These are phyloP conservation scores for Diplodia corticola DNA, from an alignment of 2,329 filamentous ascomycete species.

Conservation along the genomic window DNA sequence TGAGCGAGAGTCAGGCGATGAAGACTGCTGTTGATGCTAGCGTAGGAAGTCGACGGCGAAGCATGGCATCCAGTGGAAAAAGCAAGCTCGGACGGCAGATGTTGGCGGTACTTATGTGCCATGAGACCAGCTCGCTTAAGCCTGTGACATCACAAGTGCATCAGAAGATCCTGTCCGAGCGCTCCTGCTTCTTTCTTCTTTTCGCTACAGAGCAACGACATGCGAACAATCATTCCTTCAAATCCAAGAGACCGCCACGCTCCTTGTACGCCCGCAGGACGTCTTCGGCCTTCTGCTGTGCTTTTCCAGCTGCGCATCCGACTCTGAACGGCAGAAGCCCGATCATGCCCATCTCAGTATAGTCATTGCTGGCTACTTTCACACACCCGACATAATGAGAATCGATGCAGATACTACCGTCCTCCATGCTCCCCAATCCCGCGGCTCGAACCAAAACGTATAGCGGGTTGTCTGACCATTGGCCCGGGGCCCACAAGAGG, in stretches of 20 bases:
- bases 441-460: neutral
- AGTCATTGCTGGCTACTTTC: neutral
- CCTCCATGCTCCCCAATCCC: neutral
- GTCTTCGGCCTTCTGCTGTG: neutral
- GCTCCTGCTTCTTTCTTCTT: neutral
- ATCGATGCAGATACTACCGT: neutral
- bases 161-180: neutral
- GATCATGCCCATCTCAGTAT: neutral
- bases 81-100: neutral
- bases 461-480: neutral
- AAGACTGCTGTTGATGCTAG: neutral
- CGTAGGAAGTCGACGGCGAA: neutral
- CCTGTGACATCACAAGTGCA: neutral
- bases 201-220: too few species aligned
- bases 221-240: neutral
- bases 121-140: neutral
- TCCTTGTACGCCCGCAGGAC: neutral
- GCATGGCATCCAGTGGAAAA: neutral
- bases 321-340: neutral
- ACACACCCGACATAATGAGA: neutral
- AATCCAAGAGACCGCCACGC: neutral
- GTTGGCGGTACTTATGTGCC: neutral
- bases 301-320: neutral
- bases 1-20: neutral
- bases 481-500: neutral